These are phyloP conservation scores for Alternaria incomplexa DNA, from an alignment of 2,329 filamentous ascomycete species.

Conservation along the genomic window DNA sequence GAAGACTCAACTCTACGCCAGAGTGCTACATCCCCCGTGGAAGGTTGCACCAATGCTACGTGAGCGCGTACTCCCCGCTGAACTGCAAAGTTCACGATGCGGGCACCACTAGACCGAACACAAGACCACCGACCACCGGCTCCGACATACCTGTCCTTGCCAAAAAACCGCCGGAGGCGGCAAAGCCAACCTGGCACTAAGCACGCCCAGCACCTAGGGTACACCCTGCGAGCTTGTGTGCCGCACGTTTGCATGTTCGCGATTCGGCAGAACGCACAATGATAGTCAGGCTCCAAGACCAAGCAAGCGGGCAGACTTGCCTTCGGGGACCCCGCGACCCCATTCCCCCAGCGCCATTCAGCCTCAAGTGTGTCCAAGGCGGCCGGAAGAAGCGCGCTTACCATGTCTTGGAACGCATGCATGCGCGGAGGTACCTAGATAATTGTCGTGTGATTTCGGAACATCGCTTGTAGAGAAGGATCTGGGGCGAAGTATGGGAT, in stretches of 20 bases:
- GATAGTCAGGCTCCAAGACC: conserved; percentile 8
- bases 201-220: conserved; percentile 20
- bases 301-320: conserved; percentile 7
- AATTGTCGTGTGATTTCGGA: conserved; percentile 22
- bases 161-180: background rate
- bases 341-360: conserved; percentile 10
- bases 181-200: conserved; percentile 4
- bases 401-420: conserved; percentile 31
- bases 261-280: background rate
- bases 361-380: conserved; percentile 25
- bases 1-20: background rate
- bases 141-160: background rate
- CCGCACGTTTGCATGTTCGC: conserved; percentile 13
- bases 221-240: conserved; percentile 11
- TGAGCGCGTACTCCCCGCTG: background rate
- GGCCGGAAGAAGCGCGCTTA: conserved; percentile 28
- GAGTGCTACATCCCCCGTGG: background rate
- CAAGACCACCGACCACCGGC: conserved; percentile 5
- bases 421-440: conserved; percentile 14
- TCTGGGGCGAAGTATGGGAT: background rate
- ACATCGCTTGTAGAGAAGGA: conserved; percentile 5
- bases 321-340: conserved; percentile 17
- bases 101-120: conserved; percentile 4
- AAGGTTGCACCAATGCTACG: background rate
- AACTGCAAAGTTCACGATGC: background rate